These are phyloP conservation scores for Boletus bicolor DNA, from an alignment of 768 basidiomycete species.

Conservation along the genomic window DNA sequence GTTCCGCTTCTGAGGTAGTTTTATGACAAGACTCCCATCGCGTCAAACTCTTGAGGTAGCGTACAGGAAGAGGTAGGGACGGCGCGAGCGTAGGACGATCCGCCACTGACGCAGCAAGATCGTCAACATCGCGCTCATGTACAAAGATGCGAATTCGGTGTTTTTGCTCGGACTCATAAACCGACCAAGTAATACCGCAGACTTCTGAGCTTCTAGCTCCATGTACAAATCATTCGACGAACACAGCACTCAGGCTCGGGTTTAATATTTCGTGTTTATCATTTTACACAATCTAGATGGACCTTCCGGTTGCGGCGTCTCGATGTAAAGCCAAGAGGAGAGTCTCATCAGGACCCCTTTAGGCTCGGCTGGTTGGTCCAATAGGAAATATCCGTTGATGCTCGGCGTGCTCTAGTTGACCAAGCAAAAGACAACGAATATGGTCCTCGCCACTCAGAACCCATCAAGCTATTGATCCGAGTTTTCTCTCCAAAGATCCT, in stretches of 20 bases:
- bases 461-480: neutral
- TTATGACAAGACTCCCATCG: neutral
- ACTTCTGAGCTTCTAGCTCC: neutral
- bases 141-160: neutral
- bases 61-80: neutral
- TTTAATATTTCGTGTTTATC: neutral
- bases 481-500: neutral
- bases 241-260: neutral
- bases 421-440: neutral
- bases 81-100: constrained; percentile 11
- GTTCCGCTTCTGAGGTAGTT: neutral
- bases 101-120: constrained; percentile 14
- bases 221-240: neutral
- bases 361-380: neutral
- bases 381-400: neutral
- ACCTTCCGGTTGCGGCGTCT: neutral
- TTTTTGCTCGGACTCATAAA: neutral
- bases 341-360: neutral
- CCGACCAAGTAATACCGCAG: neutral
- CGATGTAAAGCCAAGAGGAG: neutral
- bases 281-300: neutral
- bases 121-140: neutral
- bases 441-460: neutral
- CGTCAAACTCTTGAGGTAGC: neutral
- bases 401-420: neutral